Percentiles rank a stretch among this genome's conserved stretches.
Conservation (phyloP, 345 rosid species). For the Brassica cretica region DNA sequence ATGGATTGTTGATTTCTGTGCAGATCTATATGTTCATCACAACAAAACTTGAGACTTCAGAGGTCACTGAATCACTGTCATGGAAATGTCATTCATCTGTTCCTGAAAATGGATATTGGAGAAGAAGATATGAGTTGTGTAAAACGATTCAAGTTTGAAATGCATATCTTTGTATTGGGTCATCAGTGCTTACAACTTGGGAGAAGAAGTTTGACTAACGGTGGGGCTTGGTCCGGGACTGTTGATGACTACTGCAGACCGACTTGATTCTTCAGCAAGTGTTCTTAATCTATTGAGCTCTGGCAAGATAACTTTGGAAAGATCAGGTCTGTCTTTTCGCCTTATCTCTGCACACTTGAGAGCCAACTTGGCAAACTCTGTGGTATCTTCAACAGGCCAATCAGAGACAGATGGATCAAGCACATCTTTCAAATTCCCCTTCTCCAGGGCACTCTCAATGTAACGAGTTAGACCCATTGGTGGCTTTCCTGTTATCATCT, state of each 20-base stretch:
- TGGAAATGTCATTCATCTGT: slow-evolving; percentile 18
- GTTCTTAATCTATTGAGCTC: slow-evolving; percentile 64
- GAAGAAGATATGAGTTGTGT: slow-evolving; percentile 11
- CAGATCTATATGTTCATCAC: slow-evolving; percentile 10
- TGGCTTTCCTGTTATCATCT: slow-evolving; percentile 68
- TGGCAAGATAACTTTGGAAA: slow-evolving; percentile 66
- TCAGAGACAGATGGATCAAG: slow-evolving; percentile 67
- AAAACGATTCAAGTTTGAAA: slow-evolving; percentile 14
- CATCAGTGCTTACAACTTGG: slow-evolving; percentile 28
- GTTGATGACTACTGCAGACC: slow-evolving; percentile 27
- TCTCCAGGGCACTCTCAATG: slow-evolving; percentile 59
- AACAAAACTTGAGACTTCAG: neutral
- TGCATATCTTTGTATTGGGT: slow-evolving; percentile 10
- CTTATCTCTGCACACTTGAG: slow-evolving; percentile 74
- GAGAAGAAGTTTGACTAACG: slow-evolving; percentile 35
- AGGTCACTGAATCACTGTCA: neutral
- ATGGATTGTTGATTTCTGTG: slow-evolving; percentile 19
- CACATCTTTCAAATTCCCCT: slow-evolving; percentile 53
- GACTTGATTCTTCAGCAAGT: slow-evolving; percentile 55
- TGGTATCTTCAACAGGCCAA: slow-evolving; percentile 83
- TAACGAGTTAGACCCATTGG: slow-evolving; percentile 85
- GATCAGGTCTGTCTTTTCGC: slow-evolving; percentile 81
- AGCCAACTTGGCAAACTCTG: slow-evolving; percentile 57
- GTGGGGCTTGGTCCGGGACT: slow-evolving; percentile 43
- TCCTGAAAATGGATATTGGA: slow-evolving; percentile 24